Conservation (phyloP, 306 rosid genomes). For the Lagenaria siceraria region DNA sequence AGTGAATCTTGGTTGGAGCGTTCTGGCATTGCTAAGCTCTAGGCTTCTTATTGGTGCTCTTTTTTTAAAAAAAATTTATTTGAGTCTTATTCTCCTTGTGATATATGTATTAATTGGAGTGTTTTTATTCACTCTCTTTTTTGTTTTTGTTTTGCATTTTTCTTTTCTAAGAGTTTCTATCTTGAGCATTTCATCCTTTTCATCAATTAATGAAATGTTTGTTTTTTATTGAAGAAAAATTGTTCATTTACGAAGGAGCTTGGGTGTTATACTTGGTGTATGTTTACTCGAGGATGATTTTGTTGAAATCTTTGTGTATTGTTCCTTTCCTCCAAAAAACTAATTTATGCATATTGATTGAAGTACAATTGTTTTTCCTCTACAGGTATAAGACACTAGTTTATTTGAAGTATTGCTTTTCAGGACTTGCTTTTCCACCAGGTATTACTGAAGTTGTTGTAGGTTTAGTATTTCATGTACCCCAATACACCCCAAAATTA, state of each 20-base stretch:
- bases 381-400: constrained; percentile 83
- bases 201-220: too few relatives aligned
- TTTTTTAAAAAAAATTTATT: too few relatives aligned
- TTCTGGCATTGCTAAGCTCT: background rate
- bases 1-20: background rate
- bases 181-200: too few relatives aligned
- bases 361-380: constrained; percentile 11
- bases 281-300: background rate
- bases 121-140: background rate
- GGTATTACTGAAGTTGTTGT: constrained; percentile 29
- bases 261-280: background rate
- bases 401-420: constrained; percentile 92
- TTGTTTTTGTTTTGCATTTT: too few relatives aligned
- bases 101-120: background rate
- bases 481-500: background rate
- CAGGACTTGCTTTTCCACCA: constrained; percentile 94
- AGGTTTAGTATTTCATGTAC: background rate
- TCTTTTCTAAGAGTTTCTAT: too few relatives aligned
- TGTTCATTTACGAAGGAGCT: background rate
- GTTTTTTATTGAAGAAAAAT: background rate
- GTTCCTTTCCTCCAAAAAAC: background rate
- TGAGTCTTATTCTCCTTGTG: background rate
- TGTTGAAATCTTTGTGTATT: background rate
- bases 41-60: background rate
- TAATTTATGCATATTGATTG: background rate